These are phyloP conservation scores for Fusarium armeniacum DNA, from an alignment of 2,329 filamentous ascomycete species.

Conservation along the genomic window DNA sequence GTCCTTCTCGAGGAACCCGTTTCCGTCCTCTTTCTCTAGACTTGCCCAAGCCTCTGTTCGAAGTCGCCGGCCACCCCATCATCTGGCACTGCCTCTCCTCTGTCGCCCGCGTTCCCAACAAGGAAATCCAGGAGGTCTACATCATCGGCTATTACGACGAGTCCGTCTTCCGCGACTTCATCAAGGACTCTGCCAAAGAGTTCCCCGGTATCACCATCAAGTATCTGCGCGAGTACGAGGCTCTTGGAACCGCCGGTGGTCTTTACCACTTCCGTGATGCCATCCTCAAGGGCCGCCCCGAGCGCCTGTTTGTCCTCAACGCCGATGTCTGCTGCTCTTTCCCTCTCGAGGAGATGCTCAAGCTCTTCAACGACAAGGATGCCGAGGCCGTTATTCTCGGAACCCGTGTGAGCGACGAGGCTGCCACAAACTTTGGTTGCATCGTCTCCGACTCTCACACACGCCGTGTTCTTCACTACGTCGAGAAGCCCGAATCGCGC, in stretches of 20 bases:
- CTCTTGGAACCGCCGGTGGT: constrained; percentile 93
- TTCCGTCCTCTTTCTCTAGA: constrained; percentile 96
- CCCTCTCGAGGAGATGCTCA: constrained; percentile 94
- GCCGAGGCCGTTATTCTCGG: constrained; percentile 97
- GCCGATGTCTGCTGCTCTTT: constrained; percentile 99
- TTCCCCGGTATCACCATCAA: constrained; percentile 89
- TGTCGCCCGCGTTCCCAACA: constrained; percentile 87
- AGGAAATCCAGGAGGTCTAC: constrained; percentile 89
- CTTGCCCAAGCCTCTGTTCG: constrained; percentile 98
- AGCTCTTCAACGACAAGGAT: constrained; percentile 92
- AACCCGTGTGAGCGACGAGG: constrained; percentile 90
- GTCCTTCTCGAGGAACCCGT: constrained; percentile 93
- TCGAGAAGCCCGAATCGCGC: constrained; percentile 97
- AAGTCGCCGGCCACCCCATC: constrained; percentile 97
- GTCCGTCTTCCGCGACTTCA: constrained; percentile 96
- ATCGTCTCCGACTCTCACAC: constrained; percentile 95
- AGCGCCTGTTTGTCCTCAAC: constrained; percentile 97
- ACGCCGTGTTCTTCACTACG: constrained; percentile 96
- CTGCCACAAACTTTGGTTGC: constrained; percentile 96
- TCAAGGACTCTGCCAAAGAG: constrained; percentile 87
- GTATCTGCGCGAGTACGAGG: constrained; percentile 97
- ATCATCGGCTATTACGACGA: constrained; percentile 99
- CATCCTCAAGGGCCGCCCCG: constrained; percentile 94
- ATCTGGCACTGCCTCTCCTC: constrained; percentile 97
- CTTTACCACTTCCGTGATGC: constrained; percentile 99